Evolutionary conservation across 345 rosid species (phyloP).

Genomic region (Noccaea bulbosa): DNA sequence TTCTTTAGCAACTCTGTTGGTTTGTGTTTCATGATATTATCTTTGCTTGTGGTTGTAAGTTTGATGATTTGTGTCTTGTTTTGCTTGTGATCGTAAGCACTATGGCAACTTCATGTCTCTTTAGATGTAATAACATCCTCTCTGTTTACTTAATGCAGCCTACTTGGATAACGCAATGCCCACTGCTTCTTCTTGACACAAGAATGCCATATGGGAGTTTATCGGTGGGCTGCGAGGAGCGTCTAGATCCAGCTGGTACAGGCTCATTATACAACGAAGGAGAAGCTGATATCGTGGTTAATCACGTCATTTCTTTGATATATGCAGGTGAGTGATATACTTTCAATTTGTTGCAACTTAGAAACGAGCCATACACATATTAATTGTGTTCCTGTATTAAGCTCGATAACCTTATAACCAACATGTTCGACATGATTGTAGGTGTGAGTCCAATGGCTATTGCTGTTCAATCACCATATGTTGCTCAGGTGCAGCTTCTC

Average conservation of each 20-base stretch:
- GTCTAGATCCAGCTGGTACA: slow-evolving; percentile 96
- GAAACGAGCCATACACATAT: background rate
- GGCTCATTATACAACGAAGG: slow-evolving; percentile 97
- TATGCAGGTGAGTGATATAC: slow-evolving; percentile 62
- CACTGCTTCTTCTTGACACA: slow-evolving; percentile 92
- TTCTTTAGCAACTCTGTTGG: background rate
- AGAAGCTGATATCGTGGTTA: slow-evolving; percentile 91
- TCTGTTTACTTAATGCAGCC: slow-evolving; percentile 56
- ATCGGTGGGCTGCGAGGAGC: slow-evolving; percentile 89
- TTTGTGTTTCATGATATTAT: slow-evolving; percentile 10
- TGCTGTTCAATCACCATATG: slow-evolving; percentile 95
- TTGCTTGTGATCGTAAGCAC: slow-evolving; percentile 5
- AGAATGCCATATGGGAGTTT: slow-evolving; percentile 95
- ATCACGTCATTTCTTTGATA: slow-evolving; percentile 77
- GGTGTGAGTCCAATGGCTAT: slow-evolving; percentile 84
- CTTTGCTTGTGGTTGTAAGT: background rate
- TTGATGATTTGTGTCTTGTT: slow-evolving; percentile 5
- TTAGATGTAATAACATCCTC: slow-evolving; percentile 11
- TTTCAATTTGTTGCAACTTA: background rate
- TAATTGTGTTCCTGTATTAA: slow-evolving; percentile 8
- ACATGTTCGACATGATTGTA: slow-evolving; percentile 40
- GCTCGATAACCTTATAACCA: slow-evolving; percentile 17
- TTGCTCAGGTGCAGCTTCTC: slow-evolving; percentile 92
- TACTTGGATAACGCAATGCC: slow-evolving; percentile 91
- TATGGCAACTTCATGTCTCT: slow-evolving; percentile 1